phyloP scores from a whole-genome alignment of 108 stramenopile genomes.

The Cyclotella distinguenda region DNA sequence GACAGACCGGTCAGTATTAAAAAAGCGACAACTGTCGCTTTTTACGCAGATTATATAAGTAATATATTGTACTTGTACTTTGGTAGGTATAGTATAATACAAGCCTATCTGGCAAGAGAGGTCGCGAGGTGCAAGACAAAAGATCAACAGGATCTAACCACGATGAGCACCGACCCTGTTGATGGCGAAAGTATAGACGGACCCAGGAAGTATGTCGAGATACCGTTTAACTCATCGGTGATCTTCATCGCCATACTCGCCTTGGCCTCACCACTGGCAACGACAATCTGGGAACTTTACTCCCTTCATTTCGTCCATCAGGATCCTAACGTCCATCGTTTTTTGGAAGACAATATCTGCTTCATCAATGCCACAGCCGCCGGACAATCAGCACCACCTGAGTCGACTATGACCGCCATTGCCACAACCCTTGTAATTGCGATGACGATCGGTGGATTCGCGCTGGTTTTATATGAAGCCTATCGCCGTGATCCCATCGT shows the following conservation, averaged over 20 bases:
- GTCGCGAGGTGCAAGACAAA: too few relatives aligned
- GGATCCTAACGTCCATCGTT: not conserved
- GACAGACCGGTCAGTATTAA: too few relatives aligned
- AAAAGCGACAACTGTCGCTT: too few relatives aligned
- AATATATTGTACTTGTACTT: too few relatives aligned
- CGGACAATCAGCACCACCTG: not conserved
- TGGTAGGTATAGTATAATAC: too few relatives aligned
- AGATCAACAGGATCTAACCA: too few relatives aligned
- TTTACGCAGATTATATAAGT: too few relatives aligned
- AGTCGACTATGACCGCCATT: conserved; percentile 21
- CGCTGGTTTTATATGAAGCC: conserved; percentile 18
- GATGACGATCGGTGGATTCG: conserved; percentile 3
- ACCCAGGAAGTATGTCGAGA: not conserved
- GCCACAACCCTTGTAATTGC: conserved; percentile 14
- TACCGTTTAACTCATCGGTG: conserved; percentile 2
- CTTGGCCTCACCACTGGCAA: not conserved
- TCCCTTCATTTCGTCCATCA: not conserved
- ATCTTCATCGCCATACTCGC: conserved; percentile 6
- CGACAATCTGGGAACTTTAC: not conserved
- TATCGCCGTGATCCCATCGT: conserved; percentile 43
- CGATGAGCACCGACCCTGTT: too few relatives aligned
- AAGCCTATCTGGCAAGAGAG: too few relatives aligned
- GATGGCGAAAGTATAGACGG: not conserved
- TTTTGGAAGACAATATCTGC: not conserved
- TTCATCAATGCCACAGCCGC: not conserved